These are phyloP conservation scores for Neonectria punicea DNA, from an alignment of 2,329 filamentous ascomycete genomes.

Conservation along the genomic window DNA sequence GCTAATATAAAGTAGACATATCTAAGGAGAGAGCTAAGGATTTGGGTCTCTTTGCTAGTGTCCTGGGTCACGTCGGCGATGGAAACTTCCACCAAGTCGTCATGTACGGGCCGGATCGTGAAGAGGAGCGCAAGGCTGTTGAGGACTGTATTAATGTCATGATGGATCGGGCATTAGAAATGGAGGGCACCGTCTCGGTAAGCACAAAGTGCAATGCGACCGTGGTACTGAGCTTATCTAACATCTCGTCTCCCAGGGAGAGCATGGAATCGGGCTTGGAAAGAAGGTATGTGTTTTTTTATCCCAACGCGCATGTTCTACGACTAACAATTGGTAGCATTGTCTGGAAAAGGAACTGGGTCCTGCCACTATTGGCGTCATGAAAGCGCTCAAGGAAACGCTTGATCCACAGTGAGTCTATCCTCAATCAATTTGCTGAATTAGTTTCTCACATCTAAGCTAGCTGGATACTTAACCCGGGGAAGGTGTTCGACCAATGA, in stretches of 20 bases:
- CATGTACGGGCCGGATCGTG: constrained; percentile 38
- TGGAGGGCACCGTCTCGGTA: constrained; percentile 74
- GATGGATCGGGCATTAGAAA: constrained; percentile 73
- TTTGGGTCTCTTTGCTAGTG: constrained; percentile 71
- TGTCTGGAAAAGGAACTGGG: constrained; percentile 18
- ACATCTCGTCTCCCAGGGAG: constrained; percentile 46
- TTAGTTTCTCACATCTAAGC: neutral
- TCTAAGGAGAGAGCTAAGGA: constrained; percentile 73
- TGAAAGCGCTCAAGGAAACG: constrained; percentile 18
- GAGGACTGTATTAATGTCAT: constrained; percentile 59
- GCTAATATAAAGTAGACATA: constrained; percentile 50
- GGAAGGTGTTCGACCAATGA: constrained; percentile 16
- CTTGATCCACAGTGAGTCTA: constrained; percentile 19
- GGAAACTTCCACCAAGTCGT: constrained; percentile 76
- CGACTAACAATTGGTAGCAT: neutral
- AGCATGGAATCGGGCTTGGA: constrained; percentile 65
- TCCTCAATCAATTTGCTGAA: fast-evolving
- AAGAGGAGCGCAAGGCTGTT: constrained; percentile 1
- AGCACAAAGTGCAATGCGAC: neutral
- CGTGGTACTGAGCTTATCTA: too few relatives aligned
- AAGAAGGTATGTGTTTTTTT: constrained; percentile 6
- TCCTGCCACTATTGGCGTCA: constrained; percentile 6
- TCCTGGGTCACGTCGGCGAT: constrained; percentile 80
- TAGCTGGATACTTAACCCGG: constrained; percentile 22
- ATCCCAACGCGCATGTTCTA: fast-evolving